phyloP scores from a whole-genome alignment of 352 stramenopile genomes.

The Phytophthora sp. region DNA sequence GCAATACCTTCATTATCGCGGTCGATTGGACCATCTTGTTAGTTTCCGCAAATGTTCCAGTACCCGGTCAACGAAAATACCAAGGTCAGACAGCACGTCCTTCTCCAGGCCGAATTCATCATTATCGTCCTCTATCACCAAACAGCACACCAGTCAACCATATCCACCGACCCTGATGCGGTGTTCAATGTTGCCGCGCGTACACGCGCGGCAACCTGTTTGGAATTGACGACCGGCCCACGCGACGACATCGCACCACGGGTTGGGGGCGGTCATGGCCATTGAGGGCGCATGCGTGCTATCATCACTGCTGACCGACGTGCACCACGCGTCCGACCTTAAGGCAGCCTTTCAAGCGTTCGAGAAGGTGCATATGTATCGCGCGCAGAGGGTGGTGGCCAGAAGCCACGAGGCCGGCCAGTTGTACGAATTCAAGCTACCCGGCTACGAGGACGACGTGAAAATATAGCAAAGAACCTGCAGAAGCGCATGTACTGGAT shows the following conservation, averaged over 20 bases:
- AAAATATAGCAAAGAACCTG: constrained; percentile 37
- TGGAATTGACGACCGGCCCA: too few relatives aligned
- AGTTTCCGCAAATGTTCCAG: constrained; percentile 2
- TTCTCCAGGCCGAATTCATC: constrained; percentile 1
- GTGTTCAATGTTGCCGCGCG: too few relatives aligned
- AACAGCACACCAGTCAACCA: not conserved
- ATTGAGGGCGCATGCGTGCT: too few relatives aligned
- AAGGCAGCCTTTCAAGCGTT: too few relatives aligned
- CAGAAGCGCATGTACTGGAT: constrained; percentile 45
- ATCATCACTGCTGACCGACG: too few relatives aligned
- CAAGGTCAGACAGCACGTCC: not conserved
- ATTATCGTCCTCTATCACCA: not conserved
- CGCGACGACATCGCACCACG: too few relatives aligned
- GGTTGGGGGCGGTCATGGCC: too few relatives aligned
- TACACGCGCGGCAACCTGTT: too few relatives aligned
- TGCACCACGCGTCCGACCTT: too few relatives aligned
- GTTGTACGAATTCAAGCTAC: constrained; percentile 42
- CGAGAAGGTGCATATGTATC: too few relatives aligned
- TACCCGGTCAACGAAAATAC: not conserved
- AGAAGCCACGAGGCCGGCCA: constrained; percentile 38
- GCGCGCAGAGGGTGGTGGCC: constrained; percentile 30
- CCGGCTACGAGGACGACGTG: constrained; percentile 34
- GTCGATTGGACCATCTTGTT: not conserved
- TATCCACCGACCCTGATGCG: not conserved
- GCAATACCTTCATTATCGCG: not conserved